Evolutionary conservation across 2,329 filamentous ascomycete genomes (phyloP).

Genomic region (Beauveria medogensis): DNA sequence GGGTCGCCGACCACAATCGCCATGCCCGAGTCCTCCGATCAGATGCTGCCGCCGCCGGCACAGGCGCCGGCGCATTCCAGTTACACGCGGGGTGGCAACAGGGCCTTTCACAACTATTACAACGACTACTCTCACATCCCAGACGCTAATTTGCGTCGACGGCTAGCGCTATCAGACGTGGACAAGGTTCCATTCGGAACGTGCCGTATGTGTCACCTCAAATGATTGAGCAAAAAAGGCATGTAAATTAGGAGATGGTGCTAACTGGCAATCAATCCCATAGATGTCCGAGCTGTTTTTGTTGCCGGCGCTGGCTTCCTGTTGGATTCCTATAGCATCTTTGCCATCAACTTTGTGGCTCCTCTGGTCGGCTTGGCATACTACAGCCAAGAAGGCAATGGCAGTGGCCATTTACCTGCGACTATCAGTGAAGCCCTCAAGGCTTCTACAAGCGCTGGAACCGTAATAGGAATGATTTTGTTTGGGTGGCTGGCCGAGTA

Average conservation of each 20-base stretch:
- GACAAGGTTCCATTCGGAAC: slow-evolving; percentile 71
- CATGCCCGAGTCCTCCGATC: slow-evolving; percentile 21
- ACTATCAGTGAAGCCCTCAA: slow-evolving; percentile 67
- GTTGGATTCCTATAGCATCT: slow-evolving; percentile 74
- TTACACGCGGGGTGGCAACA: slow-evolving; percentile 52
- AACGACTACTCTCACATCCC: slow-evolving; percentile 57
- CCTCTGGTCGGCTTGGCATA: slow-evolving; percentile 69
- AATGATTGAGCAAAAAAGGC: neutral
- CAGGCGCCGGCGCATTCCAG: slow-evolving; percentile 21
- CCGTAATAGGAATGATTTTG: slow-evolving; percentile 66
- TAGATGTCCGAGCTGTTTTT: slow-evolving; percentile 60
- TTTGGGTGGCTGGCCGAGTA: slow-evolving; percentile 72
- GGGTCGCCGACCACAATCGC: neutral
- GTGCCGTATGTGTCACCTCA: slow-evolving; percentile 41
- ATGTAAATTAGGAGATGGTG: neutral
- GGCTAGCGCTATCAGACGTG: slow-evolving; percentile 69
- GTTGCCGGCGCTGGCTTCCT: slow-evolving; percentile 81
- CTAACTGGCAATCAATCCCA: neutral
- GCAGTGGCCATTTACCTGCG: slow-evolving; percentile 51
- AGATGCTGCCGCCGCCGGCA: slow-evolving; percentile 35
- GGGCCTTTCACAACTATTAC: slow-evolving; percentile 67
- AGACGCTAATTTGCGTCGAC: slow-evolving; percentile 69
- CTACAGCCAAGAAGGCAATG: slow-evolving; percentile 47
- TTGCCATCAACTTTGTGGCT: slow-evolving; percentile 69
- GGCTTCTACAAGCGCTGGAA: slow-evolving; percentile 71